These are phyloP conservation scores for Pneumocystis sp. DNA, from an alignment of 1,139 yeast species.

Conservation along the genomic window DNA sequence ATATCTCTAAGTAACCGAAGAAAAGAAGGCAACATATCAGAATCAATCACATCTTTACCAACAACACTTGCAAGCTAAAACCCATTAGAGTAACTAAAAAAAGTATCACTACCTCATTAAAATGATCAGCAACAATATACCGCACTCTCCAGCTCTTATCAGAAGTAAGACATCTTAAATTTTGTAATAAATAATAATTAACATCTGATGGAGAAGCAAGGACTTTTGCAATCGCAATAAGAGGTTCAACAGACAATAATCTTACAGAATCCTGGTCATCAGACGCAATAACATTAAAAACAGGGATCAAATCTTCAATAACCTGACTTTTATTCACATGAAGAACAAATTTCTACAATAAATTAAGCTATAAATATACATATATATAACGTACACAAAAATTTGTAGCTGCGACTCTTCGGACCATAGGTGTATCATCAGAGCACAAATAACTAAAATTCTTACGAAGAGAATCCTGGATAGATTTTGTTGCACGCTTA, in stretches of 20 bases:
- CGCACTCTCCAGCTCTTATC: conserved; percentile 98
- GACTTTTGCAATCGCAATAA: conserved; percentile 37
- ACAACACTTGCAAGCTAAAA: conserved; percentile 46
- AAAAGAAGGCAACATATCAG: conserved; percentile 52
- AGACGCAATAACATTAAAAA: conserved; percentile 65
- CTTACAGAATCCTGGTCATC: conserved; percentile 95
- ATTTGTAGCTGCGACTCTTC: conserved; percentile 82
- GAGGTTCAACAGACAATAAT: conserved; percentile 72
- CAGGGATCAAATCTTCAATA: conserved; percentile 39
- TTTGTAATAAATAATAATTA: conserved; percentile 14
- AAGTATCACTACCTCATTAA: conserved; percentile 24
- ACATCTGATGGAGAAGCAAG: conserved; percentile 20
- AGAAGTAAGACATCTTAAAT: conserved; percentile 40
- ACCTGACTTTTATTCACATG: conserved; percentile 22
- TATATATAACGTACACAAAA: conserved; percentile 53
- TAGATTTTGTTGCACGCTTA: conserved; percentile 39
- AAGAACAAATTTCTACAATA: conserved; percentile 18
- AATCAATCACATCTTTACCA: conserved; percentile 29
- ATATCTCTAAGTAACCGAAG: conserved; percentile 70
- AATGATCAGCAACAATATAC: conserved; percentile 91
- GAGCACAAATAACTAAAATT: conserved; percentile 56
- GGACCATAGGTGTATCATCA: conserved; percentile 97
- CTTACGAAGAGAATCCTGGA: conserved; percentile 40
- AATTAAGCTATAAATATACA: conserved; percentile 25
- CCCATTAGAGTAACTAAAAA: not conserved